A percentile compares a stretch with the other conserved stretches of the same genome.
Evolutionary conservation across 805 yeast species (phyloP).

Genomic region (Starmerella vitae): DNA sequence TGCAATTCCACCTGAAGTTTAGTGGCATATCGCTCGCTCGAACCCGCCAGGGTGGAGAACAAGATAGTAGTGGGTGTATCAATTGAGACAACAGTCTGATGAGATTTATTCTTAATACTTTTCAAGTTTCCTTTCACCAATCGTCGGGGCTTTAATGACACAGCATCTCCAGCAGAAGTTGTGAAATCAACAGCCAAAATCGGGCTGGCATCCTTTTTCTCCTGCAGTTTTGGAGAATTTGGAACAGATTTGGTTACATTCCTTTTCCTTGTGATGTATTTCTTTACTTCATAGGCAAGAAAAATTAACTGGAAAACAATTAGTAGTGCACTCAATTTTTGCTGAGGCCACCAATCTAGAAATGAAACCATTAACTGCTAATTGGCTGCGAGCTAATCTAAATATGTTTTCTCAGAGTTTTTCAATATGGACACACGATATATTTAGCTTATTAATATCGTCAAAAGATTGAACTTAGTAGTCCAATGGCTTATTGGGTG

Average conservation of each 20-base stretch:
- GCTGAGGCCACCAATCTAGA: background rate
- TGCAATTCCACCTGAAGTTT: slow-evolving; percentile 31
- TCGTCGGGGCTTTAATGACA: slow-evolving; percentile 10
- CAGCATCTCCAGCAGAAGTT: slow-evolving; percentile 1
- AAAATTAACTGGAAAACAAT: background rate
- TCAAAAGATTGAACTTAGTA: too few species aligned
- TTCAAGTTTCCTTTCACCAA: slow-evolving; percentile 5
- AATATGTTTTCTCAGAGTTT: too few species aligned
- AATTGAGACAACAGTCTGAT: background rate
- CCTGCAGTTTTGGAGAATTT: too few species aligned
- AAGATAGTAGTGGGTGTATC: slow-evolving; percentile 32
- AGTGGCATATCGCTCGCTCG: slow-evolving; percentile 58
- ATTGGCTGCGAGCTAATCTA: too few species aligned
- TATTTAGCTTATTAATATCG: too few species aligned
- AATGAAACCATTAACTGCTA: background rate
- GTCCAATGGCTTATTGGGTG: too few species aligned
- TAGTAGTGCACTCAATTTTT: background rate
- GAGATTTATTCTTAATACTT: background rate
- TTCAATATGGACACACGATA: too few species aligned
- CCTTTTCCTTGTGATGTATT: too few species aligned
- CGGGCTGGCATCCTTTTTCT: background rate
- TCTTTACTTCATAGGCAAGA: background rate
- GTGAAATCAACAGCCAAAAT: slow-evolving; percentile 17
- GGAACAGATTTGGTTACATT: too few species aligned
- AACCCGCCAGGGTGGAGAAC: slow-evolving; percentile 76